Evolutionary conservation across 2,329 filamentous ascomycete genomes (phyloP).

Genomic region (Exophiala sp.): DNA sequence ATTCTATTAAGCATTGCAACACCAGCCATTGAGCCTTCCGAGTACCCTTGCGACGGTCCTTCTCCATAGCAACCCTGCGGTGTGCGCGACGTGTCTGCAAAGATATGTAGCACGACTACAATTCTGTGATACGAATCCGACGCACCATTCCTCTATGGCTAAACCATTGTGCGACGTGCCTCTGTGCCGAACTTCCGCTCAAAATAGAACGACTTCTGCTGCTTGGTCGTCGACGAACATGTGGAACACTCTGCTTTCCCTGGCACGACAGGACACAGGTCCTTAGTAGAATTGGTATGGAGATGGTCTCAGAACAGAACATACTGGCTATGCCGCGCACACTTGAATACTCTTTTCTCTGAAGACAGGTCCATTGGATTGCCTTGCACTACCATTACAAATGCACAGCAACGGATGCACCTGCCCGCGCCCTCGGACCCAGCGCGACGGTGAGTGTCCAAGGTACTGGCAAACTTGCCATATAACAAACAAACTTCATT

Average conservation of each 20-base stretch:
- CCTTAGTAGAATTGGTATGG: conserved; percentile 4
- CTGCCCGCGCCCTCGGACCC: conserved; percentile 20
- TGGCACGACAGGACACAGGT: background rate
- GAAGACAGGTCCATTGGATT: background rate
- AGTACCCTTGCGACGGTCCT: background rate
- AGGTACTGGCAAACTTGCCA: conserved; percentile 5
- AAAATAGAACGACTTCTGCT: conserved; percentile 5
- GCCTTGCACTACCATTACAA: conserved; percentile 15
- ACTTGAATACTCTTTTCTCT: background rate
- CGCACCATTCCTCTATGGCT: background rate
- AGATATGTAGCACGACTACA: background rate
- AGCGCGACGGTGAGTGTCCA: conserved; percentile 19
- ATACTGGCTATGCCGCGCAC: background rate
- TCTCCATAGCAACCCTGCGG: background rate
- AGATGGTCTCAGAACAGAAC: conserved; percentile 3
- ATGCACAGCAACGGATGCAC: conserved; percentile 19
- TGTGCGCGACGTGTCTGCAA: background rate
- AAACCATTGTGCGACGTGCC: conserved; percentile 1
- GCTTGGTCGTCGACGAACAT: conserved; percentile 1
- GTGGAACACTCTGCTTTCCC: background rate
- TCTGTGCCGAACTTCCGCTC: background rate
- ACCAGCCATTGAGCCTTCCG: background rate
- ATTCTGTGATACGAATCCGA: background rate
- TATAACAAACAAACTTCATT: conserved; percentile 12
- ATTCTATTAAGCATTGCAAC: background rate